phyloP scores from a whole-genome alignment of 257 asterid species.

The Lycium barbarum region DNA sequence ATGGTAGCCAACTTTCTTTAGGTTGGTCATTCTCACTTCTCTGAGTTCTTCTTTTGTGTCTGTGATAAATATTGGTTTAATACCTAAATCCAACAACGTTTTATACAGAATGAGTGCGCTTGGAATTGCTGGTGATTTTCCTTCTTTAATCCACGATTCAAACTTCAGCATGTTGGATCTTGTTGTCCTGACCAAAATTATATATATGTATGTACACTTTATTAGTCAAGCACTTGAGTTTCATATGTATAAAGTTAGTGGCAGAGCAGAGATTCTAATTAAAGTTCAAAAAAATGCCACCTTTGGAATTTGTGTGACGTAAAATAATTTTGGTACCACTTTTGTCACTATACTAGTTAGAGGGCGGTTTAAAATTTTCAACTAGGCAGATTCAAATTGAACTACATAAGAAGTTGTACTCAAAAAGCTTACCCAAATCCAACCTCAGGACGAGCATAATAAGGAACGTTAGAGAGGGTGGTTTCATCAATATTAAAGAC shows the following conservation, averaged over 20 bases:
- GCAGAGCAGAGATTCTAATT: too few species aligned
- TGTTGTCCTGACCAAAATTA: not conserved
- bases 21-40: constrained; percentile 18
- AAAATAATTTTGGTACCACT: too few species aligned
- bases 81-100: not conserved
- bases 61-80: constrained; percentile 2
- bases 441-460: constrained; percentile 50
- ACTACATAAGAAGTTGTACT: not conserved
- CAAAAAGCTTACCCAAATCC: constrained; percentile 47
- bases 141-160: constrained; percentile 23
- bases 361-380: too few species aligned
- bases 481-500: constrained; percentile 63
- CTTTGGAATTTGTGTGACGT: too few species aligned
- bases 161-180: not conserved
- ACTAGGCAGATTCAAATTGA: not conserved
- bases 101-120: not conserved
- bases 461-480: constrained; percentile 51
- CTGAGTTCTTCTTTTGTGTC: not conserved
- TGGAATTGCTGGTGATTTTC: constrained; percentile 23
- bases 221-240: too few species aligned
- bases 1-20: constrained; percentile 25
- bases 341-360: not conserved
- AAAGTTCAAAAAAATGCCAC: too few species aligned
- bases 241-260: too few species aligned
- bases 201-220: too few species aligned